A percentile compares a stretch with the other conserved stretches of the same genome.
Conservation (phyloP, 2,329 filamentous ascomycete species). For the Didymella pomorum region DNA sequence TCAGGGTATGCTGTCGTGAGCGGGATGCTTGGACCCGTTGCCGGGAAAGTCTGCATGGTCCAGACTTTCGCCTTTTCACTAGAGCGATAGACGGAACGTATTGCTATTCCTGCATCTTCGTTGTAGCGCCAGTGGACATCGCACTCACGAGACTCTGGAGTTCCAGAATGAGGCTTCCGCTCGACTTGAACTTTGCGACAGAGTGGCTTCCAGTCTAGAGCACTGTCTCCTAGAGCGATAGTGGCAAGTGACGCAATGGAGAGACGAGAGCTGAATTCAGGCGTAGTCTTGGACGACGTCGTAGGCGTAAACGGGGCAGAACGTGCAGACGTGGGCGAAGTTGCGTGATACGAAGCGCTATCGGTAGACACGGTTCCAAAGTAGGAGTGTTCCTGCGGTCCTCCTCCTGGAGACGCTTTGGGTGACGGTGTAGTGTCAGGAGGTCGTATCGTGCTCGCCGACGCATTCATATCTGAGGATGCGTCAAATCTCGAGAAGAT, state of each 20-base stretch:
- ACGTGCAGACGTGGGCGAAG: slow-evolving; percentile 22
- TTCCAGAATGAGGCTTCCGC: slow-evolving; percentile 24
- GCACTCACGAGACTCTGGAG: slow-evolving; percentile 26
- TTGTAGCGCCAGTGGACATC: slow-evolving; percentile 41
- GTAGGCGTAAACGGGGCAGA: slow-evolving; percentile 25
- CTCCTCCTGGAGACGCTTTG: slow-evolving; percentile 26
- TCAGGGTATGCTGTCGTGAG: slow-evolving; percentile 39
- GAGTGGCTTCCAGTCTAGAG: slow-evolving; percentile 42
- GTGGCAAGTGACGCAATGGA: slow-evolving; percentile 36
- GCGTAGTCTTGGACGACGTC: slow-evolving; percentile 25
- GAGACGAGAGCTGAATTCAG: slow-evolving; percentile 26
- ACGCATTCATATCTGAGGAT: slow-evolving; percentile 21
- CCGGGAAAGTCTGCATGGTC: slow-evolving; percentile 41
- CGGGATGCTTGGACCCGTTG: slow-evolving; percentile 43
- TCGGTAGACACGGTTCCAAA: slow-evolving; percentile 27
- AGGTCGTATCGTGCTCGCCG: slow-evolving; percentile 26
- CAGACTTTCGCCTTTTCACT: slow-evolving; percentile 29
- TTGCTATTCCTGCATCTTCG: slow-evolving; percentile 38
- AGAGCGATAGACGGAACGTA: slow-evolving; percentile 38
- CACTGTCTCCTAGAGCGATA: slow-evolving; percentile 37
- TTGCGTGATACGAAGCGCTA: slow-evolving; percentile 27
- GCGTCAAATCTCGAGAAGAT: slow-evolving; percentile 28
- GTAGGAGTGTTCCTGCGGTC: slow-evolving; percentile 17
- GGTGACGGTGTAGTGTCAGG: slow-evolving; percentile 23
- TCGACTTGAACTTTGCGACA: slow-evolving; percentile 41